phyloP scores from a whole-genome alignment of 2,329 filamentous ascomycete genomes.

The Dactylellina haptotyla region DNA sequence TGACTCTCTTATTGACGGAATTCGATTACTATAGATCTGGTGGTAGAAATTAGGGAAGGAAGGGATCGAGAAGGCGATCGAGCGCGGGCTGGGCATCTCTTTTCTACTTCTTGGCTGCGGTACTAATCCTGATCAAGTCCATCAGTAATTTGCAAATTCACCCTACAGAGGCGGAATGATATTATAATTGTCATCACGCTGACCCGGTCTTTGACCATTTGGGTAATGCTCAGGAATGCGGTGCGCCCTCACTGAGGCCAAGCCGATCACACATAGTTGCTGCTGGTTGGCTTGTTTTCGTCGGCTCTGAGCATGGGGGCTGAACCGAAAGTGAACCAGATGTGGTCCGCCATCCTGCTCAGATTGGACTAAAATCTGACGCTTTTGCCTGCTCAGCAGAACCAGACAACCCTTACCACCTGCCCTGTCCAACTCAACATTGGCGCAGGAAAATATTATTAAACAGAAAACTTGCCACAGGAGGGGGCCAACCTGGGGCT shows the following conservation, averaged over 20 bases:
- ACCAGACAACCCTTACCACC: not conserved
- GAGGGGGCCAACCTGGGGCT: too few relatives aligned
- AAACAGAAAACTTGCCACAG: too few relatives aligned
- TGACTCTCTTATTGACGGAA: too few relatives aligned
- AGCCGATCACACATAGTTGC: too few relatives aligned
- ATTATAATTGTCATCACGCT: constrained; percentile 48
- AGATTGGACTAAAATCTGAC: constrained; percentile 45
- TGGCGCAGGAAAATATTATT: too few relatives aligned
- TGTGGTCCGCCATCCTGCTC: not conserved
- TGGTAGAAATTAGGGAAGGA: too few relatives aligned
- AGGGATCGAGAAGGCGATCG: constrained; percentile 15
- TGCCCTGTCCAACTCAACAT: not conserved
- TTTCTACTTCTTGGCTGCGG: constrained; percentile 32
- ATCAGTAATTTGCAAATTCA: constrained; percentile 17
- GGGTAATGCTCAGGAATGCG: constrained; percentile 23
- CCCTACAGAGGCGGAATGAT: constrained; percentile 14
- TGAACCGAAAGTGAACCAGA: not conserved
- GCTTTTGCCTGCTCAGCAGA: not conserved
- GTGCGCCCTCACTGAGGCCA: too few relatives aligned
- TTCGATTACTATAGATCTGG: too few relatives aligned
- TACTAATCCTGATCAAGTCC: constrained; percentile 20
- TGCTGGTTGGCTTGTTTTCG: not conserved
- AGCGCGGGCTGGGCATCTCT: constrained; percentile 31
- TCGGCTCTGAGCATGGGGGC: not conserved
- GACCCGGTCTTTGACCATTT: constrained; percentile 4